Evolutionary conservation across 2,329 filamentous ascomycete species (phyloP).

Genomic region (Aphanoascus verrucosus): DNA sequence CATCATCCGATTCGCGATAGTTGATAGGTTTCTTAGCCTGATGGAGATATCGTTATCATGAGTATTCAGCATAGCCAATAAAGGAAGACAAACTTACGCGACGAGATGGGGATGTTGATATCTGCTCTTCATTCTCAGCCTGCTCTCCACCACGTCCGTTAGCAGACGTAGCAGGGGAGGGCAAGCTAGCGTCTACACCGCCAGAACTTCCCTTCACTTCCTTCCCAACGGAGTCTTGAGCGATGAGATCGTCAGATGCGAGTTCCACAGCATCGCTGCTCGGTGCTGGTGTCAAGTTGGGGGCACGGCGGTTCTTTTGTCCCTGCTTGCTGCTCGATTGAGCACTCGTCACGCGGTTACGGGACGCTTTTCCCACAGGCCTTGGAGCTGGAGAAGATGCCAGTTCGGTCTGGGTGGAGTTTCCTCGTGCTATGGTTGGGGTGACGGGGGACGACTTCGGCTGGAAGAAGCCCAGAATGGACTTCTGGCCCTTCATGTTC

Average conservation of each 20-base stretch:
- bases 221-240: conserved; percentile 23
- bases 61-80: not conserved
- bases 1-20: conserved; percentile 78
- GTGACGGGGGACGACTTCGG: conserved; percentile 43
- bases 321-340: conserved; percentile 37
- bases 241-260: conserved; percentile 48
- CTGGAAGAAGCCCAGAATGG: conserved; percentile 70
- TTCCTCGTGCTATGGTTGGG: conserved; percentile 21
- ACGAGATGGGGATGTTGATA: conserved; percentile 62
- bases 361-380: conserved; percentile 11
- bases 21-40: conserved; percentile 53
- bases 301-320: conserved; percentile 35
- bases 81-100: conserved; percentile 48
- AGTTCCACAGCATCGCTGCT: conserved; percentile 67
- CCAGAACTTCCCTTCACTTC: conserved; percentile 32
- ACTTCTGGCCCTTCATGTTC: conserved; percentile 53
- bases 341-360: conserved; percentile 20
- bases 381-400: conserved; percentile 12
- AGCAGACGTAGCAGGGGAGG: conserved; percentile 36
- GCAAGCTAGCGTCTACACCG: conserved; percentile 45
- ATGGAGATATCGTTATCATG: not conserved
- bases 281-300: conserved; percentile 58
- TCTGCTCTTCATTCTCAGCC: conserved; percentile 35
- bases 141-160: conserved; percentile 31
- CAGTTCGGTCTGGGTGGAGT: conserved; percentile 10